Evolutionary conservation across 164 flowering plant genomes (phyloP).

Genomic region (Amborella trichopoda): DNA sequence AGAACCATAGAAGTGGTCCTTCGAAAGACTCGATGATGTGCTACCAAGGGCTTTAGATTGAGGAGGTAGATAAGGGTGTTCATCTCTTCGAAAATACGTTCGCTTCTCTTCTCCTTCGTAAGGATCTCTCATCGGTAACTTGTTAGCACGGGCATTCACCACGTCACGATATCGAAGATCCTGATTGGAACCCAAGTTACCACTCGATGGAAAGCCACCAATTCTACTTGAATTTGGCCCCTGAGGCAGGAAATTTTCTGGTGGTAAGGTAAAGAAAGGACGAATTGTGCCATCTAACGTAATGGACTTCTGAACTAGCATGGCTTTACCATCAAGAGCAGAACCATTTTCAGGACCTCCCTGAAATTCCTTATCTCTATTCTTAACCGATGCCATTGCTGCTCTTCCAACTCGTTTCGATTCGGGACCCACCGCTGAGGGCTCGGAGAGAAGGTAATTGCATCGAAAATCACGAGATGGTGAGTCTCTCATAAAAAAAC

Average conservation of each 20-base stretch:
- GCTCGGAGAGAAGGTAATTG: slow-evolving; percentile 6
- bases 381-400: slow-evolving; percentile 1
- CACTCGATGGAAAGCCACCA: background rate
- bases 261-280: slow-evolving; percentile 9
- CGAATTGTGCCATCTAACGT: slow-evolving; percentile 7
- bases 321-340: slow-evolving; percentile 7
- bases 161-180: background rate
- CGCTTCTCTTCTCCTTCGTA: slow-evolving; percentile 6
- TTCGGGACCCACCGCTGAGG: slow-evolving; percentile 1
- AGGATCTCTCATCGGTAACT: slow-evolving; percentile 7
- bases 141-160: background rate
- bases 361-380: slow-evolving; percentile 10
- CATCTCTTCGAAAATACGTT: slow-evolving; percentile 11
- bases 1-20: slow-evolving; percentile 8
- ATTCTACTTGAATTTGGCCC: background rate
- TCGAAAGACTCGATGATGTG: slow-evolving; percentile 11
- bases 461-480: slow-evolving; percentile 10
- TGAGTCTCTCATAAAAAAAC: slow-evolving; percentile 3
- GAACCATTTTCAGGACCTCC: slow-evolving; percentile 7
- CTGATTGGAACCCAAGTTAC: background rate
- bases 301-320: slow-evolving; percentile 11
- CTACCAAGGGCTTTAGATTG: slow-evolving; percentile 11
- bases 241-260: background rate
- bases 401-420: slow-evolving; percentile 1
- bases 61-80: slow-evolving; percentile 8